Conservation (phyloP, 163 green algal genomes). For the Scenedesmus sp. region DNA sequence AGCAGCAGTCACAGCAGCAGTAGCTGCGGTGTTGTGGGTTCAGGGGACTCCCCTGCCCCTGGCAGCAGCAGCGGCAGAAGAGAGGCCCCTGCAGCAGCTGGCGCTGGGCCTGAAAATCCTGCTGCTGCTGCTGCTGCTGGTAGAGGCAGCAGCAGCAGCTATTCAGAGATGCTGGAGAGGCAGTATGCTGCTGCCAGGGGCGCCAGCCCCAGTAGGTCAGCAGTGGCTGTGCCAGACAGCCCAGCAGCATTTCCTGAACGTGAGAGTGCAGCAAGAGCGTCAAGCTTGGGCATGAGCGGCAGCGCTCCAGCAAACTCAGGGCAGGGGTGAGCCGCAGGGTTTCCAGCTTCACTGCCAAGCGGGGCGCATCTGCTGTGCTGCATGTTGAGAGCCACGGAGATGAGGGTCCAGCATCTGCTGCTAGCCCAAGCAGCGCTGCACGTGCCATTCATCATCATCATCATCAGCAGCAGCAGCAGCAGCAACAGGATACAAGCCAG, state of each 20-base stretch:
- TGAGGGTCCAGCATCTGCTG: not conserved
- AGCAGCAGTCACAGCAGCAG: slow-evolving; percentile 2
- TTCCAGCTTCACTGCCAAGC: not conserved
- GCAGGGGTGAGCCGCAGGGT: not conserved
- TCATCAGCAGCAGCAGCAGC: slow-evolving; percentile 36
- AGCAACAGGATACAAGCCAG: not conserved
- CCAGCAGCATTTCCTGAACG: not conserved
- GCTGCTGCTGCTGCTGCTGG: not conserved
- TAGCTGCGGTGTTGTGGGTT: not conserved
- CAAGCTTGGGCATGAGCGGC: not conserved
- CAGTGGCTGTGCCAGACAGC: not conserved
- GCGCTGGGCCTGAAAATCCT: not conserved
- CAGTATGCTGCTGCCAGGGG: not conserved
- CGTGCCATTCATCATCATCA: no score
- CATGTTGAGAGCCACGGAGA: not conserved
- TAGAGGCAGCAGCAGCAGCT: not conserved
- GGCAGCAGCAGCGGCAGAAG: not conserved
- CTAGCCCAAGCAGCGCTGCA: not conserved
- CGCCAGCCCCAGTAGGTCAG: not conserved
- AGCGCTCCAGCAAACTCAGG: not conserved
- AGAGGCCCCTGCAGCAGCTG: not conserved
- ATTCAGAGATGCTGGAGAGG: not conserved
- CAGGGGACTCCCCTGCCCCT: not conserved
- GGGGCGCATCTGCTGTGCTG: not conserved
- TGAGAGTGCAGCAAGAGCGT: not conserved